Conservation (phyloP, 2,329 filamentous ascomycete genomes). For the Neopestalotiopsis sp. region DNA sequence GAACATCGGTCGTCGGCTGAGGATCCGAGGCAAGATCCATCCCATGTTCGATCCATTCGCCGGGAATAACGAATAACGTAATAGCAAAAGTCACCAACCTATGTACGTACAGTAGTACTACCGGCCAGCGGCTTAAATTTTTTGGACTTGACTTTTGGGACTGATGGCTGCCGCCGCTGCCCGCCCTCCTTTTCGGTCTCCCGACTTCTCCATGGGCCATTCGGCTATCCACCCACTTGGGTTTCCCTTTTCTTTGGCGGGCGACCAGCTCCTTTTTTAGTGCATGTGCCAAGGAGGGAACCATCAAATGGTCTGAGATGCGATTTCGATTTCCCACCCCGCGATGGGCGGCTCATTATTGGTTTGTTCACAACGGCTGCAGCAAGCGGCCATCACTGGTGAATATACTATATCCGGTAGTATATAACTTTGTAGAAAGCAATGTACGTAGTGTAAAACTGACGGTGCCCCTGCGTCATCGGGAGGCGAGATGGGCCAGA, state of each 20-base stretch:
- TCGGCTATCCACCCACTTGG: conserved; percentile 4
- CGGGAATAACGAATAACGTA: conserved; percentile 14
- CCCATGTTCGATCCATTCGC: background rate
- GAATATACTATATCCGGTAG: background rate
- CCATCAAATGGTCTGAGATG: background rate
- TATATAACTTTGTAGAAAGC: background rate
- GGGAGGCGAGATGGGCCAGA: background rate
- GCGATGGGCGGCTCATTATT: background rate
- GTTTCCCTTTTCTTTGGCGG: background rate
- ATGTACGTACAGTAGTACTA: too few species aligned
- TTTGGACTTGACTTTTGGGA: too few species aligned
- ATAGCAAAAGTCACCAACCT: conserved; percentile 7
- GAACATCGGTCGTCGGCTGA: background rate
- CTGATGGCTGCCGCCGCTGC: background rate
- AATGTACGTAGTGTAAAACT: background rate
- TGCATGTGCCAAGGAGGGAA: background rate
- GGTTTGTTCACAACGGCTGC: background rate
- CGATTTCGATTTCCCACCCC: background rate
- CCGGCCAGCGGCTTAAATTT: too few species aligned
- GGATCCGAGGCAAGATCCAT: background rate
- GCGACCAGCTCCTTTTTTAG: background rate
- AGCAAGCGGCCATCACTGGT: background rate
- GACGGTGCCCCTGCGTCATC: background rate
- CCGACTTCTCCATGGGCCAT: background rate
- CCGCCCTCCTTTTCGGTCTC: background rate